These are phyloP conservation scores for Citrullus amarus DNA, from an alignment of 306 rosid genomes.

Conservation along the genomic window DNA sequence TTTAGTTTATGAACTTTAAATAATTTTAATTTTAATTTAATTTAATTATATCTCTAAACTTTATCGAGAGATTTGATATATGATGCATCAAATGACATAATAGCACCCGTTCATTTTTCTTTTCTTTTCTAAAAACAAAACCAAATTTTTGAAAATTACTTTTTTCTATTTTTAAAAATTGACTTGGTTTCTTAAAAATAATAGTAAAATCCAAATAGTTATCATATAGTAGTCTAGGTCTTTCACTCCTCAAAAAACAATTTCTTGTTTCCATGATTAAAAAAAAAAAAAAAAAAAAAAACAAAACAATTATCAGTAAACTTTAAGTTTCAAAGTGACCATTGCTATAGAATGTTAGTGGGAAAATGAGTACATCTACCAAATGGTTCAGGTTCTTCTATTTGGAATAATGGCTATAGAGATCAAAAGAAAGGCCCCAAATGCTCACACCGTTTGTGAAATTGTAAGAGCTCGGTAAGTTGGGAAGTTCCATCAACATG, in stretches of 20 bases:
- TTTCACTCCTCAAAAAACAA: too few relatives aligned
- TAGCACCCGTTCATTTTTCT: too few relatives aligned
- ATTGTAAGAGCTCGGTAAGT: slow-evolving; percentile 86
- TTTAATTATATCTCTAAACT: not conserved
- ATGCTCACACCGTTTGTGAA: slow-evolving; percentile 91
- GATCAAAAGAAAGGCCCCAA: slow-evolving; percentile 92
- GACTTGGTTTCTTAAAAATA: too few relatives aligned
- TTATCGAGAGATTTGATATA: not conserved
- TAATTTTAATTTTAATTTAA: too few relatives aligned
- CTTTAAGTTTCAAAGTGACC: not conserved
- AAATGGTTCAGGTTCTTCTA: slow-evolving; percentile 49
- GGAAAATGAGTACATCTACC: not conserved
- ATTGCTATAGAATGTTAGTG: too few relatives aligned
- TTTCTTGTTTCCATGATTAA: not conserved
- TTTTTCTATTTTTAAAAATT: too few relatives aligned
- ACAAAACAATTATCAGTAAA: not conserved
- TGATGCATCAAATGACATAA: too few relatives aligned
- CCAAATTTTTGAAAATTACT: too few relatives aligned
- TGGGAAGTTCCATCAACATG: not conserved
- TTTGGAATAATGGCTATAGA: slow-evolving; percentile 95
- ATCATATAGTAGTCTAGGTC: too few relatives aligned
- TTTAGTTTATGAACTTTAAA: not conserved
- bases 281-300: not conserved
- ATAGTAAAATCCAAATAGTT: too few relatives aligned
- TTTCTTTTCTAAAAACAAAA: too few relatives aligned